Base-by-base conservation (phyloP, 1,284 basidiomycete species). In the Trichosporon inkin region DNA sequence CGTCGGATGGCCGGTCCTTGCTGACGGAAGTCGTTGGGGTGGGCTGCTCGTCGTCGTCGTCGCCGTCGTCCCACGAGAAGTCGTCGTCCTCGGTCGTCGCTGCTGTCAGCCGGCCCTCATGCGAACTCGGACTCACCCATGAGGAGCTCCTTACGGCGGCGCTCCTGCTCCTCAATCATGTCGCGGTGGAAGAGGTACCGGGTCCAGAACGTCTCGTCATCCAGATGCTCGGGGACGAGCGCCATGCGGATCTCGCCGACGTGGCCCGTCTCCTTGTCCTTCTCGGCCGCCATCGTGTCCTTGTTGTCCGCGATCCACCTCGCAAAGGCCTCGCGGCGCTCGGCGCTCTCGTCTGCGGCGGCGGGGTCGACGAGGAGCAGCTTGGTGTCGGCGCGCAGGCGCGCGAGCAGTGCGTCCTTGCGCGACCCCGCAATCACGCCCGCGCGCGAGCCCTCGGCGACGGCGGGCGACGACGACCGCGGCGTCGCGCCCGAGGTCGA, bases 151-250 rank as follows among this genome's bases (percentile, higher is more conserved):
- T 90, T 90, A 61, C 93, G 85, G 67, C 87, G 86, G 68, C 85
- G 85, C 72, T 92, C 90, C 67, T 94, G 91, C 28, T 81, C 79
- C 64, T 88, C 86, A 62, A 96, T 93, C 76, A 92, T 90, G 73
- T 89, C 81, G 36, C 87, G 85, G 37, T 92, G 85, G 85, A 94
- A 97, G 79, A 94, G 92, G 78, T 92, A 96, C 14, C 92, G 83
- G 53, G 85, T 84, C 93, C 93, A 96, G 78, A 96, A 97, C 39
- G 82, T 82, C 49, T 87, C 84, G 56, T 84, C 82, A 1, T 83
- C 81, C 67, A 95, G 79, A 58, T 81, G 80, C 19, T 84, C 82
- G 3, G 90, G 90, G 1, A 92, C 92, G 58, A 83, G 75, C 19
- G 85, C 86, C 57, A 80, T 77, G 65, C 84, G 82, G 55, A 94